Percentiles rank a stretch among this genome's conserved stretches.
phyloP scores from a whole-genome alignment of 1,139 yeast species.

The Debaryomycetaceae sp. region DNA sequence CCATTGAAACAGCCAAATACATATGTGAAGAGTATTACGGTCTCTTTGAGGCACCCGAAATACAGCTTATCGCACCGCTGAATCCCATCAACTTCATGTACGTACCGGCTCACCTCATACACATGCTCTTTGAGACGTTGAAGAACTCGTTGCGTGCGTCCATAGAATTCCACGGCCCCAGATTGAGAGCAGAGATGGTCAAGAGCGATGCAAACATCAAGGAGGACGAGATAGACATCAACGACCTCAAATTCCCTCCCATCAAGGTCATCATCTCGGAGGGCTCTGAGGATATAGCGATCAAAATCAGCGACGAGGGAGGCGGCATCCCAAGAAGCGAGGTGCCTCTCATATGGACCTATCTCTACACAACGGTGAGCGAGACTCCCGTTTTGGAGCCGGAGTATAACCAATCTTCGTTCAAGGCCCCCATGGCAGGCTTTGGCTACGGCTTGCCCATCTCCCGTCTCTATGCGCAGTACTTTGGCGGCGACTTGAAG shows the following conservation, averaged over 20 bases:
- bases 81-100: conserved; percentile 73
- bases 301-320: conserved; percentile 89
- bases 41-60: conserved; percentile 75
- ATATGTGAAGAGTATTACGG: conserved; percentile 89
- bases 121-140: conserved; percentile 81
- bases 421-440: conserved; percentile 92
- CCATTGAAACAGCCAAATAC: conserved; percentile 81
- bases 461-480: conserved; percentile 79
- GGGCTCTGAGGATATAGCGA: conserved; percentile 90
- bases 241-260: conserved; percentile 74
- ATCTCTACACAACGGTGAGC: conserved; percentile 83
- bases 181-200: conserved; percentile 35
- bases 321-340: conserved; percentile 90
- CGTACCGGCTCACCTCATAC: conserved; percentile 86
- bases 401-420: conserved; percentile 51
- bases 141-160: conserved; percentile 84
- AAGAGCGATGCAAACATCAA: conserved; percentile 42
- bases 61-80: conserved; percentile 68
- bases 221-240: conserved; percentile 47
- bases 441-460: conserved; percentile 91
- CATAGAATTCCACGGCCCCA: conserved; percentile 64
- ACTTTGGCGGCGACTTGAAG: conserved; percentile 88
- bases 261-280: conserved; percentile 87
- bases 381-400: conserved; percentile 68
- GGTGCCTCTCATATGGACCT: conserved; percentile 86